Base-by-base conservation (phyloP, 2,329 filamentous ascomycete genomes). In the Aspergillus candidus region DNA sequence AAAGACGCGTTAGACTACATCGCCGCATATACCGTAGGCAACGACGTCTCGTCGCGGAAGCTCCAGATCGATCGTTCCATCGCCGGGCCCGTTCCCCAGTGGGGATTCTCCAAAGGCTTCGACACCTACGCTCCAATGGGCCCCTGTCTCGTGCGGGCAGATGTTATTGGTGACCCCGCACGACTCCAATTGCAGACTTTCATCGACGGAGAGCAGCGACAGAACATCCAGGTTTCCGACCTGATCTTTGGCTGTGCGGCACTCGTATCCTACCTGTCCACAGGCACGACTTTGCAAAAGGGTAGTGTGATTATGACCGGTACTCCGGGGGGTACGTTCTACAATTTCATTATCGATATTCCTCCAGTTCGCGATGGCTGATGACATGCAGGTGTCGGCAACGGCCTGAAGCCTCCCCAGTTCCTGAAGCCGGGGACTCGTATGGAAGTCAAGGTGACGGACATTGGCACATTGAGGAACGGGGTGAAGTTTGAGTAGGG, bases 231-330 rank as follows among this genome's bases (percentile, higher is more conserved):
- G 13, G 68, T 63, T 2, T 59, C 52, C 4, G 67, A 72, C 30
- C 54, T 68, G 58, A 68, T 70, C 22, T 70, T 65, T 41, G 50
- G 50, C 6, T 55, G 72, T 14, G 48, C 59, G 5, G 56, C 65
- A 35, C 60, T 63, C 13, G 59, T 70, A 17, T 51, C 62, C 11
- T 66, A 62, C 22, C 36, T 68, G 4, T 65, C 59, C 2, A 57
- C 61, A 31, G 65, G 67, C 11, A 69, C 61, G 3, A 70, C 67
- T 2, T 51, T 71, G 7, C 57, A 58, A 35, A 52, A 57, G n/a
- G 67, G 66, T 4, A 70, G 65, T 2, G 40, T 68, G 14, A 66
- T 71, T 36, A 63, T 70, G 58, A 70, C 67, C 1, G 68, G 69
- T 4, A 72, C 71, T 4, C 63, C 64, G 2, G 22, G 22, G 10